Evolutionary conservation across 805 yeast species (phyloP).

Genomic region (Hanseniaspora singularis): DNA sequence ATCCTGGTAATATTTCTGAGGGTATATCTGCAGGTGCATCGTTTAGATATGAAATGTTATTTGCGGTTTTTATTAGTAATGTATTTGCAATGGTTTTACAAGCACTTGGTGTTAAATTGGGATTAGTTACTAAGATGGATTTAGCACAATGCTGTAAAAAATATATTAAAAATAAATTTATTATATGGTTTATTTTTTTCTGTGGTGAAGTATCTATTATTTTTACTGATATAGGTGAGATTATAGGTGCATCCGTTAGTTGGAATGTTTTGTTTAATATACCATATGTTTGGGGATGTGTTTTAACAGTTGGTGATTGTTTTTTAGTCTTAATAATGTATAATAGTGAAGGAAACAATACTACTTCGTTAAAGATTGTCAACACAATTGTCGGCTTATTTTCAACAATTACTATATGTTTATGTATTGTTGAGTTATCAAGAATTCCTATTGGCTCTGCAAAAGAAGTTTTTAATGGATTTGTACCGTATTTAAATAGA

Average conservation of each 20-base stretch:
- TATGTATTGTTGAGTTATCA: background rate
- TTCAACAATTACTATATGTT: background rate
- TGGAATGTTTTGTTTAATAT: conserved; percentile 60
- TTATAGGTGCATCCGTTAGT: conserved; percentile 84
- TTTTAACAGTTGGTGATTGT: conserved; percentile 69
- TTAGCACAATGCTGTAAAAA: conserved; percentile 70
- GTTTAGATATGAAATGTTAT: conserved; percentile 54
- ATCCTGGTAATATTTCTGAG: conserved; percentile 76
- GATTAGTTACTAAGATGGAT: conserved; percentile 69
- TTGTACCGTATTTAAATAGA: background rate
- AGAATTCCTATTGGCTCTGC: background rate
- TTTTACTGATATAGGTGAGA: conserved; percentile 89
- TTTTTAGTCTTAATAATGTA: conserved; percentile 48
- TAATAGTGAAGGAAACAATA: background rate
- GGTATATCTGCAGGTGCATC: conserved; percentile 71
- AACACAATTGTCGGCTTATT: background rate
- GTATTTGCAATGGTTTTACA: conserved; percentile 63
- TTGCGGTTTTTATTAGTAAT: conserved; percentile 54
- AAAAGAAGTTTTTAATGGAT: background rate
- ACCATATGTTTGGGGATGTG: conserved; percentile 68
- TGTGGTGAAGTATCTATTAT: conserved; percentile 35
- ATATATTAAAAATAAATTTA: conserved; percentile 42
- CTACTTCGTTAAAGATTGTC: background rate
- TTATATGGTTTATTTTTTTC: background rate
- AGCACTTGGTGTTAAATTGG: conserved; percentile 58